These are phyloP conservation scores for Aegilops bicornis DNA, from an alignment of 176 grass and related monocot species.

Conservation along the genomic window DNA sequence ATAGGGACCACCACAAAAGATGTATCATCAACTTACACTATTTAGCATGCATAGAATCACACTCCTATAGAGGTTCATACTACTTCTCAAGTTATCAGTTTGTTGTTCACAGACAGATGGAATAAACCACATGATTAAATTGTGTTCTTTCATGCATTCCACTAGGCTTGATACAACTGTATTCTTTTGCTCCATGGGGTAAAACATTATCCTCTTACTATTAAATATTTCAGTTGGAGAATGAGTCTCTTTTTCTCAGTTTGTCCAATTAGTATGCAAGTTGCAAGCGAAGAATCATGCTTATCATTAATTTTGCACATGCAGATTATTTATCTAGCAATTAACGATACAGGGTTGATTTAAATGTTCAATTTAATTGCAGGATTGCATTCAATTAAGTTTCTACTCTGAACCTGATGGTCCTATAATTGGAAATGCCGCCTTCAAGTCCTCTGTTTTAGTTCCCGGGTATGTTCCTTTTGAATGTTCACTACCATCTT, in stretches of 20 bases:
- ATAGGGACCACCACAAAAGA: neutral
- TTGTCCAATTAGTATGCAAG: slow-evolving; percentile 1
- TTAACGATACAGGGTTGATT: slow-evolving; percentile 3
- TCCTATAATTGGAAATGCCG: slow-evolving; percentile 65
- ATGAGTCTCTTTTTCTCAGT: neutral
- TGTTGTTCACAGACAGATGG: neutral
- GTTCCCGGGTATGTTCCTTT: slow-evolving; percentile 70
- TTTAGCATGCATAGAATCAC: neutral
- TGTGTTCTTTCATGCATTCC: neutral
- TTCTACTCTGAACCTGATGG: slow-evolving; percentile 98
- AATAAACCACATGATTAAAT: neutral
- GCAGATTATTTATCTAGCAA: slow-evolving; percentile 16
- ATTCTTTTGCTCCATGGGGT: neutral
- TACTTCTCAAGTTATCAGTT: neutral
- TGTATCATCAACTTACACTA: neutral
- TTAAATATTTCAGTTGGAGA: slow-evolving; percentile 1
- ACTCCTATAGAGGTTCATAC: neutral
- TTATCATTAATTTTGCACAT: slow-evolving; percentile 21
- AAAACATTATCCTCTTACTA: slow-evolving; percentile 9
- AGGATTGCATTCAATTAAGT: slow-evolving; percentile 81
- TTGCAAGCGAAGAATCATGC: neutral
- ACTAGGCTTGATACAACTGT: neutral
- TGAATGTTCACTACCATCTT: slow-evolving; percentile 29
- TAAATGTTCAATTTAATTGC: slow-evolving; percentile 49
- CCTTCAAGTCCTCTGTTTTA: slow-evolving; percentile 80